These are phyloP conservation scores for Lentinula lateritia DNA, from an alignment of 768 basidiomycete species.

Conservation along the genomic window DNA sequence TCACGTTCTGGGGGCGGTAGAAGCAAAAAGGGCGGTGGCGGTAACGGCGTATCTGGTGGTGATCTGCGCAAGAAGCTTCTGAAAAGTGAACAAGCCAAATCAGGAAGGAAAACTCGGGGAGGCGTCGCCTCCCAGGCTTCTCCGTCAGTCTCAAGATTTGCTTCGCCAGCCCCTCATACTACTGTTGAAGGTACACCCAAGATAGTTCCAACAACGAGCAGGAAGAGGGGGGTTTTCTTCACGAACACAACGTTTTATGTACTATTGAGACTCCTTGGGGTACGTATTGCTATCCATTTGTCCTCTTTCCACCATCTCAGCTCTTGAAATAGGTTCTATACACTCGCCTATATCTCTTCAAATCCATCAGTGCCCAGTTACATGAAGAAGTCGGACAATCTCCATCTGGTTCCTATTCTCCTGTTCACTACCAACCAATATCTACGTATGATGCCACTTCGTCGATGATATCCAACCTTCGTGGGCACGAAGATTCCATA, in stretches of 20 bases:
- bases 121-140: conserved; percentile 37
- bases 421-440: conserved; percentile 9
- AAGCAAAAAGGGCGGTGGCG: conserved; percentile 16
- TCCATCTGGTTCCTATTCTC: conserved; percentile 15
- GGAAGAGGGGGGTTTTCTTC: conserved; percentile 67
- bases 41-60: conserved; percentile 31
- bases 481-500: background rate
- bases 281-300: conserved; percentile 26
- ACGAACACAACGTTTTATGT: conserved; percentile 87
- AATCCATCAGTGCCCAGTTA: conserved; percentile 41
- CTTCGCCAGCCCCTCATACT: conserved; percentile 48
- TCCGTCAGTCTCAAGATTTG: conserved; percentile 53
- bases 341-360: conserved; percentile 75
- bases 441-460: background rate
- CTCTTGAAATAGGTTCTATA: conserved; percentile 60
- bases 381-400: conserved; percentile 30
- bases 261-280: conserved; percentile 82
- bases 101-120: conserved; percentile 50
- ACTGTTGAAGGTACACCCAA: conserved; percentile 25
- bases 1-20: conserved; percentile 31
- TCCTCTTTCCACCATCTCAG: conserved; percentile 5
- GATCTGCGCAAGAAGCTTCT: conserved; percentile 76
- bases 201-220: conserved; percentile 12
- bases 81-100: conserved; percentile 81
- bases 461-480: background rate